Evolutionary conservation across 345 rosid genomes (phyloP), one percentile per base, ranked within the genome.

Genomic region (Euphorbia peplus): DNA sequence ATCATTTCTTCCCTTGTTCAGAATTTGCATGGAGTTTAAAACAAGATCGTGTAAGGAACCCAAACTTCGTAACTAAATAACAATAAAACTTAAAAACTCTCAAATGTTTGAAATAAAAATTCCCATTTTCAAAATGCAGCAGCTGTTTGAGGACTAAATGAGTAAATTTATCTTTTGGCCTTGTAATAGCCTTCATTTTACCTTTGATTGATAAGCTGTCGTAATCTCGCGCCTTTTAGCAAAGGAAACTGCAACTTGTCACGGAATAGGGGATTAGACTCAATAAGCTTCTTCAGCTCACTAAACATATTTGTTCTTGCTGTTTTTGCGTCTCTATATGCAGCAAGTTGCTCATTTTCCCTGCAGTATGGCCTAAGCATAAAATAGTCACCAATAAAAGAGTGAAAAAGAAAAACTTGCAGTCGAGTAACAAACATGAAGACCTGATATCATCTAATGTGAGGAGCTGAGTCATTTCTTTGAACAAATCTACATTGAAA

Each of bases 391-490:
- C n/a, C 59, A 39, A 41, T 22, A 32, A 13, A 10, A 48, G 13
- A 65, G 7, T 54, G 22, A 42, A 60, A 41, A 32, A 21, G 19
- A 57, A 57, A 28, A 22, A 1, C 25, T 55, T 3, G 1, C 37
- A 18, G 56, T 14, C 11, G 41, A 44, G 42, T 13, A 29, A 50
- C 18, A 25, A 32, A 61, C 12, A 52, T 18, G 6, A 44, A 19
- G 64, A 83, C 86, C 86, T 73, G 41, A 83, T 70, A 70, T 83
- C 71, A 30, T 80, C 76, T 22, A 77, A 72, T 29, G 82, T 77
- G 46, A 83, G 35, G 18, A 83, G 82, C 29, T 73, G 77, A 70
- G 83, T 75, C 22, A 83, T 68, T 21, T 80, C 82, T 60, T 75
- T 83, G 62, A 70, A 80, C 62, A 83, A 64, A 4, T 75, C 80